These are phyloP conservation scores for Hura crepitans DNA, from an alignment of 441 rosid species.

Conservation along the genomic window DNA sequence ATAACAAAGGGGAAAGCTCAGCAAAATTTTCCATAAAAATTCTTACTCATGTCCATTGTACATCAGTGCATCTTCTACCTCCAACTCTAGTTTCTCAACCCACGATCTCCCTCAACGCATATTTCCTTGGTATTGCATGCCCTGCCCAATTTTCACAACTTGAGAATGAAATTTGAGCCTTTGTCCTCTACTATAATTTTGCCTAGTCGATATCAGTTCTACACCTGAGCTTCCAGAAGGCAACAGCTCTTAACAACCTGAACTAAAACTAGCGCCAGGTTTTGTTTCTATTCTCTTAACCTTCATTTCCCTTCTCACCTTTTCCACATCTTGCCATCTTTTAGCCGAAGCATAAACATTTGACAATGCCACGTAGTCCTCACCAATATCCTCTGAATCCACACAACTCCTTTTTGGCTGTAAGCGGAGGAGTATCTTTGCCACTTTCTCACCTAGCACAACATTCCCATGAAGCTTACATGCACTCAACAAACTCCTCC, in stretches of 20 bases:
- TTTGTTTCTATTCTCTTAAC: constrained; percentile 27
- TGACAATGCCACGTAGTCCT: constrained; percentile 52
- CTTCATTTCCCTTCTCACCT: constrained; percentile 39
- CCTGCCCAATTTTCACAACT: background rate
- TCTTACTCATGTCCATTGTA: background rate
- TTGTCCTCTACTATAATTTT: background rate
- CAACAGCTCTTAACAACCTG: constrained; percentile 9
- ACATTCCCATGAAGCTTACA: constrained; percentile 69
- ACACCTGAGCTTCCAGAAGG: background rate
- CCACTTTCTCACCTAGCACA: constrained; percentile 63
- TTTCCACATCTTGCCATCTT: constrained; percentile 45
- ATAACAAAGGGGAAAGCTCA: background rate
- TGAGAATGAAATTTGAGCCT: background rate
- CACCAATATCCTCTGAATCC: constrained; percentile 26
- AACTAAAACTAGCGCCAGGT: constrained; percentile 33
- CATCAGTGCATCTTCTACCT: background rate
- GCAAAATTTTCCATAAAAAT: background rate
- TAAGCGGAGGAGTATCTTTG: constrained; percentile 44
- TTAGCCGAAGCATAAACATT: constrained; percentile 49
- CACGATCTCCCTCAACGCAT: background rate
- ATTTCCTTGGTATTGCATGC: background rate
- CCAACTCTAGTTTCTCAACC: background rate
- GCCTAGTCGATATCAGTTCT: background rate
- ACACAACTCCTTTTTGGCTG: constrained; percentile 30
- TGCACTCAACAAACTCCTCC: constrained; percentile 76